phyloP scores from a whole-genome alignment of 129 eudicot genomes.

The Sambucus nigra region DNA sequence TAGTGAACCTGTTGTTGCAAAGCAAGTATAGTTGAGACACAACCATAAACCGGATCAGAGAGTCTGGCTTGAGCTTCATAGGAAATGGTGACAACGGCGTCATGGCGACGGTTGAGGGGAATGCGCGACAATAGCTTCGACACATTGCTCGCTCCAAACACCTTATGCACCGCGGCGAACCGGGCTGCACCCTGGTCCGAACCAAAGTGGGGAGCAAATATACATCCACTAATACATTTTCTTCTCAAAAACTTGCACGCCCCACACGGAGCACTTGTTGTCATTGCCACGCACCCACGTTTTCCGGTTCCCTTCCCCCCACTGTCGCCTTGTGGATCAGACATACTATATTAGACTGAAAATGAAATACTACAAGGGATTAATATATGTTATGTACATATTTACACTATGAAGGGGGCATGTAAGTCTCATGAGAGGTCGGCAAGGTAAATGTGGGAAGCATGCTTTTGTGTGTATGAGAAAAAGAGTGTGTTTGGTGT shows the following conservation, averaged over 20 bases:
- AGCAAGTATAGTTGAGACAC: slow-evolving; percentile 80
- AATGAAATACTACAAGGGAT: slow-evolving; percentile 9
- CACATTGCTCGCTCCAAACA: slow-evolving; percentile 93
- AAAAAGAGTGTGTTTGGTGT: slow-evolving; percentile 21
- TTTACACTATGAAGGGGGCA: slow-evolving; percentile 19
- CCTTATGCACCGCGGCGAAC: slow-evolving; percentile 90
- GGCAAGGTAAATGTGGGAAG: slow-evolving; percentile 20
- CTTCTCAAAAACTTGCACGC: slow-evolving; percentile 92
- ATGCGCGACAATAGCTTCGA: slow-evolving; percentile 69
- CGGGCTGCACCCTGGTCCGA: slow-evolving; percentile 93
- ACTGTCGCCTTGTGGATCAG: slow-evolving; percentile 23
- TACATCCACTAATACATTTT: slow-evolving; percentile 73
- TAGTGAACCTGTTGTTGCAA: slow-evolving; percentile 77
- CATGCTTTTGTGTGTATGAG: too few species aligned
- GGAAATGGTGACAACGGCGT: slow-evolving; percentile 74
- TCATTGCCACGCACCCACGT: slow-evolving; percentile 14
- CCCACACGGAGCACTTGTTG: slow-evolving; percentile 56
- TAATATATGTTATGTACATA: slow-evolving; percentile 6
- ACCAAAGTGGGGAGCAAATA: slow-evolving; percentile 81
- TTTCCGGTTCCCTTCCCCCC: slow-evolving; percentile 34
- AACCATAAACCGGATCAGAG: slow-evolving; percentile 91
- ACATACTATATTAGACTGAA: slow-evolving; percentile 30
- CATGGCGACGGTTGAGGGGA: slow-evolving; percentile 63
- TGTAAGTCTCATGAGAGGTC: slow-evolving; percentile 71
- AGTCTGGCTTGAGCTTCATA: slow-evolving; percentile 90